Percentiles rank a stretch among this genome's conserved stretches.
These are phyloP conservation scores for Chenopodium quinoa DNA, from an alignment of 148 eudicot genomes.

Conservation along the genomic window DNA sequence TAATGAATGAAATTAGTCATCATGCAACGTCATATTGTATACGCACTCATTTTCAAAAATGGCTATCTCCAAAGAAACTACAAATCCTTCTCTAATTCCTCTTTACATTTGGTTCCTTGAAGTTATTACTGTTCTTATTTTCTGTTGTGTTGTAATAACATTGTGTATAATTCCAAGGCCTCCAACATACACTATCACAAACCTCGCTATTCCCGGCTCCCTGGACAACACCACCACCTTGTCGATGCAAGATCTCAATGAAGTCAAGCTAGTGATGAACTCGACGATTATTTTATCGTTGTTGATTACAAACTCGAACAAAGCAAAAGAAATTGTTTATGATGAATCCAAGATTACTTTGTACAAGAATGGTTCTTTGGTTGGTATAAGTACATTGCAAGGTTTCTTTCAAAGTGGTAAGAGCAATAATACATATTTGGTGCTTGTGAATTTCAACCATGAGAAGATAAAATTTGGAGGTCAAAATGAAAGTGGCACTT, in stretches of 20 bases:
- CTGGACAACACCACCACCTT: neutral
- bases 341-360: slow-evolving; percentile 12
- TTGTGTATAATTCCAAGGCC: slow-evolving; percentile 5
- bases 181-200: slow-evolving; percentile 13
- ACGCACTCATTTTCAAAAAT: neutral
- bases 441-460: slow-evolving; percentile 24
- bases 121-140: slow-evolving; percentile 21
- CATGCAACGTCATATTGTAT: neutral
- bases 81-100: slow-evolving; percentile 10
- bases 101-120: slow-evolving; percentile 22
- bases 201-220: neutral
- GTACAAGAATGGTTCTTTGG: slow-evolving; percentile 20
- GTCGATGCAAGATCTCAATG: neutral
- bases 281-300: slow-evolving; percentile 14
- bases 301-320: slow-evolving; percentile 21
- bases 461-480: slow-evolving; percentile 9
- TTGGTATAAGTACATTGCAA: slow-evolving; percentile 1
- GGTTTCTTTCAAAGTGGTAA: slow-evolving; percentile 16
- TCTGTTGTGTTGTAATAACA: slow-evolving; percentile 21
- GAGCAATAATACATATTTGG: neutral
- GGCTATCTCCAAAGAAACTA: slow-evolving; percentile 5
- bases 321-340: slow-evolving; percentile 17
- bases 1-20: neutral
- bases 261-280: neutral
- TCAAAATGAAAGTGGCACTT: neutral